A percentile compares a stretch with the other conserved stretches of the same genome.
Evolutionary conservation across 305 asterid species (phyloP).

Genomic region (Plantago lanceolata): DNA sequence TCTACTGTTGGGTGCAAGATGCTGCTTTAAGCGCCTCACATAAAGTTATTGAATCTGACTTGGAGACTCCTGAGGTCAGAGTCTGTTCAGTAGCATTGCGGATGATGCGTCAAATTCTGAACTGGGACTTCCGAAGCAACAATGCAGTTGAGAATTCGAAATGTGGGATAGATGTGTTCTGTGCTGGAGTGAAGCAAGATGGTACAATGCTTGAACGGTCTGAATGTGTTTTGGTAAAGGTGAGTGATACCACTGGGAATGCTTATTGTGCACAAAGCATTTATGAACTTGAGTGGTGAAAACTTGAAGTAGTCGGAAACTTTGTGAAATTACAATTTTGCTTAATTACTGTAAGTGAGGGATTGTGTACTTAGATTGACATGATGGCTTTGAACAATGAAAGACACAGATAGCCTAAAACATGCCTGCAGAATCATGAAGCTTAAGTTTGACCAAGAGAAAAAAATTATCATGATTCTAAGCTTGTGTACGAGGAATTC

Average conservation of each 20-base stretch:
- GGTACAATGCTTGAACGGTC: slow-evolving; percentile 42
- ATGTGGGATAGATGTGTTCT: slow-evolving; percentile 52
- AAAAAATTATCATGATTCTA: neutral
- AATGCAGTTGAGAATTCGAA: slow-evolving; percentile 41
- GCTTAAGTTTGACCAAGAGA: neutral
- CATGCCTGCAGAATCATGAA: neutral
- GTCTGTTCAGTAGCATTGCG: slow-evolving; percentile 70
- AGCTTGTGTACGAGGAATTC: no score
- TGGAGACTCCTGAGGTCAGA: slow-evolving; percentile 74
- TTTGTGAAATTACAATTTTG: no score
- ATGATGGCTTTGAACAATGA: no score
- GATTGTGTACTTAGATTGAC: no score
- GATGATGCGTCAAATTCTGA: slow-evolving; percentile 84
- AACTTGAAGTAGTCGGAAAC: no score
- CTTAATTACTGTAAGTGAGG: no score
- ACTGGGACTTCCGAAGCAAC: slow-evolving; percentile 78
- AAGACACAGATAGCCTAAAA: no score
- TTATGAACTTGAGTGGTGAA: no score
- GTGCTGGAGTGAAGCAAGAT: slow-evolving; percentile 47
- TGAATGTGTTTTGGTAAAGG: slow-evolving; percentile 80
- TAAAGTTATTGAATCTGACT: slow-evolving; percentile 53
- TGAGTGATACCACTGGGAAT: slow-evolving; percentile 30
- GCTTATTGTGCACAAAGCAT: neutral
- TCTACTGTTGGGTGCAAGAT: slow-evolving; percentile 83
- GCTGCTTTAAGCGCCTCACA: slow-evolving; percentile 66